A percentile compares a stretch with the other conserved stretches of the same genome.
Conservation (phyloP, 2,329 filamentous ascomycete genomes). For the Fusarium hostae region DNA sequence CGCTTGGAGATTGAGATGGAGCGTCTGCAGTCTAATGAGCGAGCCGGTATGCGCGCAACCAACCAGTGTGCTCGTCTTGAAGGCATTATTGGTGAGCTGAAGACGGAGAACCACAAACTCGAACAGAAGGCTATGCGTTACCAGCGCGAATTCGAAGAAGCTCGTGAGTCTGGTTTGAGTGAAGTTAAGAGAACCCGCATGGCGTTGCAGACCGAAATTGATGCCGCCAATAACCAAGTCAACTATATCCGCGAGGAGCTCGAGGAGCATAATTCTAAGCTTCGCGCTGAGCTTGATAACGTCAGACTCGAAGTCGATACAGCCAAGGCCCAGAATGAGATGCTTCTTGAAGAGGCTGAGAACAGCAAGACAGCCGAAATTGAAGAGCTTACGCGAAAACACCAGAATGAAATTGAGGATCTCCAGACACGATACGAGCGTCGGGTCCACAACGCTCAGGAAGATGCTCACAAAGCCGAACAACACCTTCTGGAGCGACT, state of each 20-base stretch:
- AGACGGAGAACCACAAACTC: constrained; percentile 76
- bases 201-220: constrained; percentile 83
- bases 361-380: constrained; percentile 71
- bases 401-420: constrained; percentile 78
- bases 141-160: constrained; percentile 86
- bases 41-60: constrained; percentile 72
- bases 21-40: constrained; percentile 71
- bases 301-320: constrained; percentile 83
- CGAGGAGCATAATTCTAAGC: constrained; percentile 79
- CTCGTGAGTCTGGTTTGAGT: constrained; percentile 79
- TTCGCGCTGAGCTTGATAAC: constrained; percentile 81
- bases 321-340: constrained; percentile 81
- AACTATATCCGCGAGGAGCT: constrained; percentile 84
- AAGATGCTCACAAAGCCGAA: constrained; percentile 85
- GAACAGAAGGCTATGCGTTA: constrained; percentile 75
- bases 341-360: constrained; percentile 84
- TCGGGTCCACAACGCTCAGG: constrained; percentile 76
- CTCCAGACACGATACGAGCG: constrained; percentile 79
- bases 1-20: constrained; percentile 74
- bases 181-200: constrained; percentile 85
- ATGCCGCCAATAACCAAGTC: constrained; percentile 85
- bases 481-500: constrained; percentile 84
- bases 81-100: constrained; percentile 63
- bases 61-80: constrained; percentile 72
- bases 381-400: constrained; percentile 64